Evolutionary conservation across 495 filamentous ascomycete species (phyloP).

Genomic region (Podospora bellae-mahoneyi): DNA sequence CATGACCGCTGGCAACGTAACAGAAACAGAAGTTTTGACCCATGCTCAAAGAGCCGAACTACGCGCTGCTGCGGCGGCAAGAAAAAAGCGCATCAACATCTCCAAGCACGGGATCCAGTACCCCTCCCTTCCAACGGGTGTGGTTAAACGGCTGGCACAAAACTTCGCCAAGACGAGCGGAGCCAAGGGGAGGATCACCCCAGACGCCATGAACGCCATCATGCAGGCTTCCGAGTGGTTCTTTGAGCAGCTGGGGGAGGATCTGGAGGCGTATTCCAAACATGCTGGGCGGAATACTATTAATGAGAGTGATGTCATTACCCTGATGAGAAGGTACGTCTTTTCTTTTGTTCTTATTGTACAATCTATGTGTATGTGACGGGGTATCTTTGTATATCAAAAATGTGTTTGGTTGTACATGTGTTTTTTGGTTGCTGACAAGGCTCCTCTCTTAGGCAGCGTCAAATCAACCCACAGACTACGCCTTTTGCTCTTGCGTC

Average conservation of each 20-base stretch:
- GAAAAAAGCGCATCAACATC: constrained; percentile 55
- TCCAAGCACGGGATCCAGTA: constrained; percentile 73
- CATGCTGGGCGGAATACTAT: constrained; percentile 83
- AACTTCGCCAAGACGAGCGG: constrained; percentile 62
- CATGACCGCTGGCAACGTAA: constrained; percentile 2
- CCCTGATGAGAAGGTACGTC: constrained; percentile 70
- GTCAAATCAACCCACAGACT: constrained; percentile 64
- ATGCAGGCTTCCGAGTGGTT: constrained; percentile 82
- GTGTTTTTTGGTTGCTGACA: constrained; percentile 19
- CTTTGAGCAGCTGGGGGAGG: constrained; percentile 79
- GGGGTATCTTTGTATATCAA: constrained; percentile 25
- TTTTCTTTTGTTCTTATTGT: constrained; percentile 29
- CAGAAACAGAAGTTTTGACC: neutral
- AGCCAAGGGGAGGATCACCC: constrained; percentile 62
- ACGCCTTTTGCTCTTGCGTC: constrained; percentile 83
- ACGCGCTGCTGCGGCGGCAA: constrained; percentile 19
- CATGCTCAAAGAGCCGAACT: constrained; percentile 25
- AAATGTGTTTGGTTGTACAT: constrained; percentile 30
- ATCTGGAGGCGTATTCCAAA: constrained; percentile 72
- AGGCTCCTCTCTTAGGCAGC: constrained; percentile 58
- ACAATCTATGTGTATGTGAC: constrained; percentile 22
- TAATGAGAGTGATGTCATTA: constrained; percentile 76
- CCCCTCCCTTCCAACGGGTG: constrained; percentile 64
- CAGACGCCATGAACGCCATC: constrained; percentile 68
- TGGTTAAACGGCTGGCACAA: constrained; percentile 73